These are phyloP conservation scores for Carex parvula DNA, from an alignment of 176 grass and related monocot species.

Conservation along the genomic window DNA sequence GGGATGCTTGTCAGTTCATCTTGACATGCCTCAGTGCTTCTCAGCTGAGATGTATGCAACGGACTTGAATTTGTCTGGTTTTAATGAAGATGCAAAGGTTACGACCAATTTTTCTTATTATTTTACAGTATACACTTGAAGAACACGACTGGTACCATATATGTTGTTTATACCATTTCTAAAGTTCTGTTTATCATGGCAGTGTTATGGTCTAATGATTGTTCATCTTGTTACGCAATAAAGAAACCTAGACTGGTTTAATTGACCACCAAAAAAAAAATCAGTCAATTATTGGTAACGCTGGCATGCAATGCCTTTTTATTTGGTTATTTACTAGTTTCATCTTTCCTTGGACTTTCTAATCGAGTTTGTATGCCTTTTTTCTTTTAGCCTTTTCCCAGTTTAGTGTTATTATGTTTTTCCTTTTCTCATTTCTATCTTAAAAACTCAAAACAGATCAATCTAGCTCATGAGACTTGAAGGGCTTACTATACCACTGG, in stretches of 20 bases:
- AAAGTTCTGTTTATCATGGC: neutral
- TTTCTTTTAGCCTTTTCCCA: neutral
- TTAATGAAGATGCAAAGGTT: slow-evolving; percentile 91
- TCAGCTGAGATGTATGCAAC: slow-evolving; percentile 89
- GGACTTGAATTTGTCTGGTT: slow-evolving; percentile 72
- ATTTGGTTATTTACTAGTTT: neutral
- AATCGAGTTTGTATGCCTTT: neutral
- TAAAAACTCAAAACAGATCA: slow-evolving; percentile 59
- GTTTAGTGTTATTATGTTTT: neutral
- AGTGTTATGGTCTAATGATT: neutral
- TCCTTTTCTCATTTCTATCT: neutral
- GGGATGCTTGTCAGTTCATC: slow-evolving; percentile 70
- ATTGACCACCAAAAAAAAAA: neutral
- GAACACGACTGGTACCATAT: neutral
- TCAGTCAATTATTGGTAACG: neutral
- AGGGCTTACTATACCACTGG: slow-evolving; percentile 81
- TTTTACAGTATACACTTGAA: slow-evolving; percentile 26
- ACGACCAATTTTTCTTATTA: slow-evolving; percentile 6
- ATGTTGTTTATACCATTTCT: neutral
- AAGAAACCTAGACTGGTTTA: neutral
- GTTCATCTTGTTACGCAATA: neutral
- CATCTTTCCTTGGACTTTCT: neutral
- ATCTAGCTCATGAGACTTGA: slow-evolving; percentile 92
- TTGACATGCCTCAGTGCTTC: slow-evolving; percentile 97
- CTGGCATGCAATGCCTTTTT: neutral